phyloP scores from a whole-genome alignment of 306 rosid species.

The Acacia confusa region DNA sequence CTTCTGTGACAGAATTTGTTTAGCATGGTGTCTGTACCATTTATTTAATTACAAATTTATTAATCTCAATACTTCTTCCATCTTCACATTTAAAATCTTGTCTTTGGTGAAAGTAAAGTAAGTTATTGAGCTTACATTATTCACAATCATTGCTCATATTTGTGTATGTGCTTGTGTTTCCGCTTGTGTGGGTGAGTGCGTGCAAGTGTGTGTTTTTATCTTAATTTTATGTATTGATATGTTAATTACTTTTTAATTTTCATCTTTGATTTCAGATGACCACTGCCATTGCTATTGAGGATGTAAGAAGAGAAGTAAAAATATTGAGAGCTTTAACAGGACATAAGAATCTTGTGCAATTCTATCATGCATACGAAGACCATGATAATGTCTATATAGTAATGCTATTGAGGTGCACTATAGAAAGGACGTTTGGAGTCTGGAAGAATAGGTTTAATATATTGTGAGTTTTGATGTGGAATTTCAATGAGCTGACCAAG shows the following conservation, averaged over 20 bases:
- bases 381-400: slow-evolving; percentile 85
- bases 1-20: slow-evolving; percentile 5
- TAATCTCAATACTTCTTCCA: neutral
- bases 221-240: no score
- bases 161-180: neutral
- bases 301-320: slow-evolving; percentile 94
- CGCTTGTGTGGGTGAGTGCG: neutral
- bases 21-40: slow-evolving; percentile 9
- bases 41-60: neutral
- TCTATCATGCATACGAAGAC: slow-evolving; percentile 84
- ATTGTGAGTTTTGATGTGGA: no score
- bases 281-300: slow-evolving; percentile 92
- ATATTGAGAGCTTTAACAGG: slow-evolving; percentile 89
- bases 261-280: slow-evolving; percentile 70
- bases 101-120: neutral
- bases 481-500: no score
- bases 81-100: neutral
- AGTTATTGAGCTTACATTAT: neutral
- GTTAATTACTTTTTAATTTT: slow-evolving; percentile 10
- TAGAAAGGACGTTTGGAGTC: no score
- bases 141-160: neutral
- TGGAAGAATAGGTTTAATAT: no score
- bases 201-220: neutral
- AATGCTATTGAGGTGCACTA: no score
- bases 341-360: slow-evolving; percentile 69